phyloP scores from a whole-genome alignment of 257 asterid genomes.

The Solanum sejunctum region DNA sequence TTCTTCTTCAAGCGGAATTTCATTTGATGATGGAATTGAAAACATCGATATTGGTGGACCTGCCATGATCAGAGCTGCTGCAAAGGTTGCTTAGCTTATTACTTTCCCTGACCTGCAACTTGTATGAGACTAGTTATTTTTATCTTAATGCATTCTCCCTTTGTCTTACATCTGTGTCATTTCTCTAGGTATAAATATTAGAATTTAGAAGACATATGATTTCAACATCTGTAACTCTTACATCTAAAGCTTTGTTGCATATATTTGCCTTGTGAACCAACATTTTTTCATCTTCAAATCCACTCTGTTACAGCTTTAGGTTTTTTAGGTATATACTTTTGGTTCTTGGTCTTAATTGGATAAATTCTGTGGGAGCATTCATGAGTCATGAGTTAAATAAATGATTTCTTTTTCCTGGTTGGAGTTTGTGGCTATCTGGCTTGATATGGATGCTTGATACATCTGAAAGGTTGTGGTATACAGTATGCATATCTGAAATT shows the following conservation, averaged over 20 bases:
- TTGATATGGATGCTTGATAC: background rate
- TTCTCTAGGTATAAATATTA: background rate
- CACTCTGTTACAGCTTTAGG: background rate
- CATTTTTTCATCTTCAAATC: background rate
- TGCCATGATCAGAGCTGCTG: slow-evolving; percentile 98
- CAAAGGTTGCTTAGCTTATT: slow-evolving; percentile 43
- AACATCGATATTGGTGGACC: slow-evolving; percentile 99
- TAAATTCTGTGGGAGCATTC: background rate
- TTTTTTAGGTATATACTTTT: background rate
- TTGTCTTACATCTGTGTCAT: background rate
- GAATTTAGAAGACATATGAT: background rate
- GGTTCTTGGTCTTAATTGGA: background rate
- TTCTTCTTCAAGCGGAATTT: slow-evolving; percentile 60
- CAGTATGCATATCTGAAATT: background rate
- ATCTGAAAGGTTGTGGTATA: background rate
- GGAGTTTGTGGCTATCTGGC: background rate
- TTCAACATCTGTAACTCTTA: background rate
- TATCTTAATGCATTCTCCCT: background rate
- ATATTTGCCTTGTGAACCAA: background rate
- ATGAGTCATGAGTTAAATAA: background rate
- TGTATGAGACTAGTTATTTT: background rate
- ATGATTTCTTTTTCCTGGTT: background rate
- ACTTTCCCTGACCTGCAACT: background rate
- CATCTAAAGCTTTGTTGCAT: background rate
- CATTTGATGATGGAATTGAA: slow-evolving; percentile 92